A percentile compares a stretch with the other conserved stretches of the same genome.
phyloP scores from a whole-genome alignment of 352 stramenopile genomes.

The Hyaloperonospora brassicae region DNA sequence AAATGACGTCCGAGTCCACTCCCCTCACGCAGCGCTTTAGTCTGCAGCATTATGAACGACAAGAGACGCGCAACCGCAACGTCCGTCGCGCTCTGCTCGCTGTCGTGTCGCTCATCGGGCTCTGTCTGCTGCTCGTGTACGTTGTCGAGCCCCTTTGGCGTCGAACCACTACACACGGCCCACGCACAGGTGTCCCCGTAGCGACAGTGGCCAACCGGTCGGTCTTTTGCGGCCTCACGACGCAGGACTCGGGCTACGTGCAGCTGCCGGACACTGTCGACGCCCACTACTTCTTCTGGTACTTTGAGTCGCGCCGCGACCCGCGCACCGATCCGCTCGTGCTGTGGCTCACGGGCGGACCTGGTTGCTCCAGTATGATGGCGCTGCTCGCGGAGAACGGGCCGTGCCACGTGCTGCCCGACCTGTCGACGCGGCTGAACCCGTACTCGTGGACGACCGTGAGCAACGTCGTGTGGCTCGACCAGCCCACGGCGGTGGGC shows the following conservation, averaged over 20 bases:
- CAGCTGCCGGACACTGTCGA: slow-evolving; percentile 56
- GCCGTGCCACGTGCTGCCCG: slow-evolving; percentile 41
- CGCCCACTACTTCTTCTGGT: slow-evolving; percentile 74
- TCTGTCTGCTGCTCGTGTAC: background rate
- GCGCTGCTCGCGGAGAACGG: slow-evolving; percentile 56
- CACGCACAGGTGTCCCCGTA: too few species aligned
- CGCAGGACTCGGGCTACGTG: slow-evolving; percentile 46
- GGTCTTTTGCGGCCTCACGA: slow-evolving; percentile 43
- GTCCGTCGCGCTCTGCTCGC: background rate
- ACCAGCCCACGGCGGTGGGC: slow-evolving; percentile 49
- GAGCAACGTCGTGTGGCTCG: slow-evolving; percentile 58
- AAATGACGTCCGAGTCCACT: background rate
- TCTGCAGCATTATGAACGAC: background rate
- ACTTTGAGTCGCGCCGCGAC: slow-evolving; percentile 48
- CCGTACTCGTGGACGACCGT: slow-evolving; percentile 52
- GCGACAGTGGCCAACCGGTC: slow-evolving; percentile 10
- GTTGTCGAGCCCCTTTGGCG: too few species aligned
- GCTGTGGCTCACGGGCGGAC: slow-evolving; percentile 54
- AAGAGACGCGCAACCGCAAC: background rate
- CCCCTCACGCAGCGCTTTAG: background rate
- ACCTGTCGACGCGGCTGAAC: slow-evolving; percentile 41
- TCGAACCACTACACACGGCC: too few species aligned
- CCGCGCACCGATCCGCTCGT: slow-evolving; percentile 45
- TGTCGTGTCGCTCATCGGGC: background rate
- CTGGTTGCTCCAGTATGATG: slow-evolving; percentile 51